Percentiles rank a stretch among this genome's conserved stretches.
These are phyloP conservation scores for Hydnomerulius pinastri DNA, from an alignment of 768 basidiomycete genomes.

Conservation along the genomic window DNA sequence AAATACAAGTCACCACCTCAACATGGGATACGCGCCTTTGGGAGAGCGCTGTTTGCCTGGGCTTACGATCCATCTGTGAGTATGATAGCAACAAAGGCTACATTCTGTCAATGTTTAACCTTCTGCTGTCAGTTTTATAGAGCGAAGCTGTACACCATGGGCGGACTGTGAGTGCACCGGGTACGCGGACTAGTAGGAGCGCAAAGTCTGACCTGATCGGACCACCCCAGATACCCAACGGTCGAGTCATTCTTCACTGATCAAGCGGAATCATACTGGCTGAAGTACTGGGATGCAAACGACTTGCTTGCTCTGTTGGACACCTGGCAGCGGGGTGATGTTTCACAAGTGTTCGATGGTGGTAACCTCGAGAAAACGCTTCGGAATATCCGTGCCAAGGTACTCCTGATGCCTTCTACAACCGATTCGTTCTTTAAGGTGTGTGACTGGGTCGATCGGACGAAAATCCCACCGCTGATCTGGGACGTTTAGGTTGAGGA, in stretches of 20 bases:
- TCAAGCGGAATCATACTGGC: constrained; percentile 47
- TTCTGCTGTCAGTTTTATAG: constrained; percentile 49
- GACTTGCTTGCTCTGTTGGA: constrained; percentile 47
- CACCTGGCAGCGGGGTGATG: constrained; percentile 50
- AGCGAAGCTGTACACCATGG: constrained; percentile 38
- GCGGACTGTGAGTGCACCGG: constrained; percentile 34
- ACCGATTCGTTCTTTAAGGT: constrained; percentile 60
- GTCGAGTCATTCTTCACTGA: constrained; percentile 48
- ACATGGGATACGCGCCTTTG: constrained; percentile 52
- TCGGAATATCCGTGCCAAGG: constrained; percentile 45
- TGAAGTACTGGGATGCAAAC: constrained; percentile 52
- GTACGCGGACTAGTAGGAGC: background rate
- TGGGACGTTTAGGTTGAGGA: constrained; percentile 47
- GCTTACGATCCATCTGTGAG: constrained; percentile 54
- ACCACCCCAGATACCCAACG: constrained; percentile 39
- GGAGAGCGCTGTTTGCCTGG: constrained; percentile 54
- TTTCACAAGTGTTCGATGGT: constrained; percentile 43
- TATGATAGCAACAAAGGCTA: background rate
- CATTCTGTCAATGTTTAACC: background rate
- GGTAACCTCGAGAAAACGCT: constrained; percentile 43
- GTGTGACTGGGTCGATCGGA: background rate
- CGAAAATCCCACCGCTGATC: background rate
- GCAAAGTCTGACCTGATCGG: background rate
- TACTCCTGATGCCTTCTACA: constrained; percentile 56
- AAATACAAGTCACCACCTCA: constrained; percentile 49